These are phyloP conservation scores for Orbilia quercus DNA, from an alignment of 2,329 filamentous ascomycete species.

Conservation along the genomic window DNA sequence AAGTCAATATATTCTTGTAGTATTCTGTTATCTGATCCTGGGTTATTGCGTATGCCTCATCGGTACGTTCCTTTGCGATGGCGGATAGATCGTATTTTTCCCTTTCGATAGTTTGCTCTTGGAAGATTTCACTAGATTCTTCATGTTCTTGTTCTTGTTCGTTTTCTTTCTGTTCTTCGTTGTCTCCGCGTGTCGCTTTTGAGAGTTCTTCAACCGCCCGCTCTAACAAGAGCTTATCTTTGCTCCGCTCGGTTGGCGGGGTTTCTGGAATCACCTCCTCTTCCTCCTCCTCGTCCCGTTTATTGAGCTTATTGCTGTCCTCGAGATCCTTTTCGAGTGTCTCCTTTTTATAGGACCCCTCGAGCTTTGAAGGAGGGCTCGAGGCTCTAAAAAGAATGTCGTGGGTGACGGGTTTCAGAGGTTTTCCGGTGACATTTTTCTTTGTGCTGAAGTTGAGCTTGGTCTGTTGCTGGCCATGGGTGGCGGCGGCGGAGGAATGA, in stretches of 20 bases:
- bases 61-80: constrained; percentile 63
- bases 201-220: constrained; percentile 39
- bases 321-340: constrained; percentile 56
- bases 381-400: constrained; percentile 16
- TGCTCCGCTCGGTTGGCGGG: not conserved
- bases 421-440: constrained; percentile 45
- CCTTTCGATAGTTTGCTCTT: constrained; percentile 39
- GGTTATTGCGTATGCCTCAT: constrained; percentile 73
- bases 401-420: constrained; percentile 59
- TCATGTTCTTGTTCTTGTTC: constrained; percentile 56
- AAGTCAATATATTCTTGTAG: constrained; percentile 78
- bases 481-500: constrained; percentile 23
- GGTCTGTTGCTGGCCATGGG: constrained; percentile 33
- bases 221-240: not conserved
- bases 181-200: constrained; percentile 61
- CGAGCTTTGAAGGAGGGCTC: constrained; percentile 50
- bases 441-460: constrained; percentile 49
- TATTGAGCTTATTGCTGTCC: no score
- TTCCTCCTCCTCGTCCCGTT: constrained; percentile 60
- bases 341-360: constrained; percentile 27
- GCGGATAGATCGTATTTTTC: constrained; percentile 2
- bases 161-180: constrained; percentile 61
- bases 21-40: constrained; percentile 79
- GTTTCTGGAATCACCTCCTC: constrained; percentile 30
- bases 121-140: constrained; percentile 11